Base-by-base conservation (phyloP, 352 stramenopile species). In the Globisporangium irregulare region DNA sequence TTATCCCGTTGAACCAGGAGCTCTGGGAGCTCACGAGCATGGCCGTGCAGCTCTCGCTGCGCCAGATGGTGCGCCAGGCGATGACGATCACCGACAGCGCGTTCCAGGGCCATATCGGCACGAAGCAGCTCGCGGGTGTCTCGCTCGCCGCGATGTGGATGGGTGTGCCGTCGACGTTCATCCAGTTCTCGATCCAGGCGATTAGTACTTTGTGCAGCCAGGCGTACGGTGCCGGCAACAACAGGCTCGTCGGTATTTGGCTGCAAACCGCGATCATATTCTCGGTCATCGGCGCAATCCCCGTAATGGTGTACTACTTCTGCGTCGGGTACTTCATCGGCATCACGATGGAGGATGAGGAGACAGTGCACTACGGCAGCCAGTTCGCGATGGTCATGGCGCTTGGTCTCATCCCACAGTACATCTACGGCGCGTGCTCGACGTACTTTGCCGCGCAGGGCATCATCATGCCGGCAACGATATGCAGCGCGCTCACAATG, bases 401-500 rank as follows among this genome's bases (percentile, higher is more conserved):
- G 54, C 78, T 91, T 3, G 85, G 80, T 18, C 79, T 93, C 60
- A 91, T 82, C 72, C 85, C 85, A 1, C 79, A 79, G 12, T 73
- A 91, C 24, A 68, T 81, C 20, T 93, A 93, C 72, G 85, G 81
- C 3, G 91, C 82, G 59, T 72, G 90, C 63, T 79, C 84, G 4
- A 78, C 88, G 12, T 94, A 94, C 75, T 92, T 94, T 68, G 84
- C 92, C 66, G 86, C 84, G 7, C 90, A 92, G 78, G 81, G 81
- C 27, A 91, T 91, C 69, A 88, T 91, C 72, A 74, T 80, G 12
- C 83, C 85, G 20, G 87, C 87, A 12, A 93, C 83, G 7, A 69
- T 90, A 18, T 82, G 90, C n/a, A 84, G 85, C 7, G 77, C 75
- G 22, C 62, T 89, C n/a, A 90, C 85, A 15, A 89, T 93, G 56